Evolutionary conservation across 768 basidiomycete genomes (phyloP).

Genomic region (Russula earlei): DNA sequence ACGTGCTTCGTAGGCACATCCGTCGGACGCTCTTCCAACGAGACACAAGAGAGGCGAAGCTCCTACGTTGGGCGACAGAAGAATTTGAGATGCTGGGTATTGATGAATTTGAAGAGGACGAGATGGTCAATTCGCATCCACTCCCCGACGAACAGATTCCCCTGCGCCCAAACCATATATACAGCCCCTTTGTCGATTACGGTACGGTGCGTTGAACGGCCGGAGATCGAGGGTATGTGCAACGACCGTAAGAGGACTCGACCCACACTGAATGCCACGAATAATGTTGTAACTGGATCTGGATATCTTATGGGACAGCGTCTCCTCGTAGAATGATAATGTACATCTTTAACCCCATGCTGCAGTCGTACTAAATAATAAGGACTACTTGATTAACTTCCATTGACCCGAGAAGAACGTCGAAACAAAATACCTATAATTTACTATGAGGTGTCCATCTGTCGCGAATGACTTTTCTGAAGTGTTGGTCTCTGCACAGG

Average conservation of each 20-base stretch:
- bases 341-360: constrained; percentile 41
- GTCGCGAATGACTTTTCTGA: constrained; percentile 52
- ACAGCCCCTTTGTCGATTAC: constrained; percentile 5
- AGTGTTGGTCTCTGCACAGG: neutral
- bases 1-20: neutral
- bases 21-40: constrained; percentile 8
- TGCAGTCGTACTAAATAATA: constrained; percentile 40
- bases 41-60: constrained; percentile 6
- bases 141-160: constrained; percentile 17
- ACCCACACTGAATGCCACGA: neutral
- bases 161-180: constrained; percentile 8
- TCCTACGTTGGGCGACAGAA: constrained; percentile 18
- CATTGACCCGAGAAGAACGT: neutral
- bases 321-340: neutral
- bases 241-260: neutral
- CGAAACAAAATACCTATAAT: constrained; percentile 40
- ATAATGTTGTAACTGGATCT: constrained; percentile 7
- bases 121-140: constrained; percentile 19
- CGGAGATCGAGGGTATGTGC: neutral
- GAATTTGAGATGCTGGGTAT: constrained; percentile 5
- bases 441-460: constrained; percentile 56
- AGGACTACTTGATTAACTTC: neutral
- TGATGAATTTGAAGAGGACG: constrained; percentile 15
- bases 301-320: neutral
- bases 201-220: constrained; percentile 10